Base-by-base conservation (phyloP, 352 stramenopile genomes). In the Thalassiosira sp. region DNA sequence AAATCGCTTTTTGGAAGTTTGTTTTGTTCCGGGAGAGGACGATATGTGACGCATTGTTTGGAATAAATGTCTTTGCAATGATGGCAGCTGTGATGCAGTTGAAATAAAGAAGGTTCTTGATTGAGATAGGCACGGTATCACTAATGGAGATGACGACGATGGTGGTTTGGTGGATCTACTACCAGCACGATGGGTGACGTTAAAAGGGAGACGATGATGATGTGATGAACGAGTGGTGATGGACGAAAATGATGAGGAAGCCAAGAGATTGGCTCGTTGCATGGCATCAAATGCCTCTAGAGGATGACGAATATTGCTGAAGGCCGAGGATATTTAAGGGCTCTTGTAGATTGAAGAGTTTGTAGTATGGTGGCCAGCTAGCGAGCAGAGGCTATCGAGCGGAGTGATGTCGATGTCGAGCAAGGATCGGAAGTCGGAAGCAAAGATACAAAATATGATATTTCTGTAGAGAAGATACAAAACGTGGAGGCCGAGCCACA, bases 41-140 rank as follows among this genome's bases (percentile, higher is more conserved):
- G 52, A 48, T 27, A 66, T 8, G 2, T 51, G 62, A 37, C 40
- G 35, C 65, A 48, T 74, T 28, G 54, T 58, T 62, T 57, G 37
- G 57, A 52, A 18, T 46, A 37, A 20, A 20, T 27, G 1, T n/a
- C 20, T 54, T 28, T 54, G 45, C 20, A 54, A 27, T 3, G n/a
- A n/a, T n/a, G 33, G n/a, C 2, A 25, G 43, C 3, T 51, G 43
- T 7, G n/a, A 22, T 51, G 43, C 25, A 6, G 43, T 7, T 25
- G 20, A 16, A 1, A 51, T 25, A 20, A 51, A 51, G 1, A 20
- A 51, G n/a, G 20, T 51, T 51, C 43, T 51, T 51, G 43, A 24
- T 2, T n/a, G 15, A 25, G 43, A 51, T 51, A 13, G 45, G 45
- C 8, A 13, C 5, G 7, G 33, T 18, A 13, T 16, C 0, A 31